A percentile compares a stretch with the other conserved stretches of the same genome.
These are phyloP conservation scores for Penicillium silybi DNA, from an alignment of 495 filamentous ascomycete species.

Conservation along the genomic window DNA sequence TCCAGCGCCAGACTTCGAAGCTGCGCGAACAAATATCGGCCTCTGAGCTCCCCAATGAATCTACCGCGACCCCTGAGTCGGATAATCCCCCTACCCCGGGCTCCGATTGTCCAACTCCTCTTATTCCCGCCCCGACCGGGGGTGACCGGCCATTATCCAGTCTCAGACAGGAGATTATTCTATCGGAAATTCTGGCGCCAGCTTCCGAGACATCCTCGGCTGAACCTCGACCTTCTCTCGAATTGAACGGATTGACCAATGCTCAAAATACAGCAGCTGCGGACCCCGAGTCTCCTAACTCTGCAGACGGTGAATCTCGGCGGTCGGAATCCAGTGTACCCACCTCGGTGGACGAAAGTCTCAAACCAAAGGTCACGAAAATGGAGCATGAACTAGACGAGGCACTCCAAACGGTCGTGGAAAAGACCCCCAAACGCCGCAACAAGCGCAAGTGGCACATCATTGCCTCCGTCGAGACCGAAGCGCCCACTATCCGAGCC, in stretches of 20 bases:
- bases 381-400: slow-evolving; percentile 21
- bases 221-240: background rate
- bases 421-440: slow-evolving; percentile 18
- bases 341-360: slow-evolving; percentile 34
- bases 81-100: slow-evolving; percentile 13
- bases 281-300: slow-evolving; percentile 31
- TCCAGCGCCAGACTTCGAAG: slow-evolving; percentile 38
- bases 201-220: slow-evolving; percentile 1
- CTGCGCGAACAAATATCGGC: slow-evolving; percentile 37
- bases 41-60: slow-evolving; percentile 23
- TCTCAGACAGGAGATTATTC: slow-evolving; percentile 14
- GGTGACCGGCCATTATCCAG: slow-evolving; percentile 12
- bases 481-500: slow-evolving; percentile 42
- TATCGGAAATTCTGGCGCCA: slow-evolving; percentile 4
- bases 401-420: slow-evolving; percentile 8
- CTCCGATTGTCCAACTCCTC: slow-evolving; percentile 2
- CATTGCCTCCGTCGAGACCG: slow-evolving; percentile 42
- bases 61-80: slow-evolving; percentile 13
- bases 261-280: slow-evolving; percentile 8
- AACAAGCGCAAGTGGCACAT: slow-evolving; percentile 26
- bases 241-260: slow-evolving; percentile 1
- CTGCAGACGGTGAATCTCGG: slow-evolving; percentile 33
- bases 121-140: background rate
- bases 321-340: slow-evolving; percentile 34
- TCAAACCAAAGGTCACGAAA: slow-evolving; percentile 23